Evolutionary conservation across 2,329 filamentous ascomycete species (phyloP).

Genomic region (Aspergillus awamori): DNA sequence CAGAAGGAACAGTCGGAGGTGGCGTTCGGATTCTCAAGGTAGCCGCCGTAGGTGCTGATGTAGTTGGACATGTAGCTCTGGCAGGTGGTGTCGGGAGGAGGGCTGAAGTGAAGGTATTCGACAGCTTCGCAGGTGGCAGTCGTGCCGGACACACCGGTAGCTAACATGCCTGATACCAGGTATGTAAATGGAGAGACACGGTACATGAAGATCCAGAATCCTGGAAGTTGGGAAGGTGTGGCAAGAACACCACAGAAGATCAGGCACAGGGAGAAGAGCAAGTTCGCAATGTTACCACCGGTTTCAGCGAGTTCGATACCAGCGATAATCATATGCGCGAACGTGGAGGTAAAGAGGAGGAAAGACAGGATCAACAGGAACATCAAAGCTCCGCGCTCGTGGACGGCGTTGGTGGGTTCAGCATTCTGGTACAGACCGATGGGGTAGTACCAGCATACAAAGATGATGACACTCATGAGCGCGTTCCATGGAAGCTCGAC

Average conservation of each 20-base stretch:
- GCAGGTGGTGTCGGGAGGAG: conserved; percentile 66
- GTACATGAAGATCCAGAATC: conserved; percentile 82
- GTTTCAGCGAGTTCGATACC: conserved; percentile 70
- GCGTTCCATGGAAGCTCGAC: conserved; percentile 72
- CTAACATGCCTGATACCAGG: conserved; percentile 50
- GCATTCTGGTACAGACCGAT: conserved; percentile 53
- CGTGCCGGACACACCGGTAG: conserved; percentile 41
- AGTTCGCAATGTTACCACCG: conserved; percentile 64
- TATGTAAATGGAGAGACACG: conserved; percentile 69
- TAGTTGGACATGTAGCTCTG: conserved; percentile 50
- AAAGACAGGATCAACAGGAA: conserved; percentile 67
- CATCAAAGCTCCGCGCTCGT: conserved; percentile 64
- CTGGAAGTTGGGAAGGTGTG: conserved; percentile 59
- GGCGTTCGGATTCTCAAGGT: conserved; percentile 48
- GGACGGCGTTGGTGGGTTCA: conserved; percentile 40
- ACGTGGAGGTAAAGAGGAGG: conserved; percentile 71
- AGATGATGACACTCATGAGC: conserved; percentile 65
- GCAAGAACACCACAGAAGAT: conserved; percentile 62
- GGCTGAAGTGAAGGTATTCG: conserved; percentile 38
- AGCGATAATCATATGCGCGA: conserved; percentile 73
- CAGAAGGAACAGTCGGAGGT: conserved; percentile 56
- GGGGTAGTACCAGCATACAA: conserved; percentile 69
- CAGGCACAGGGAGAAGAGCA: conserved; percentile 62
- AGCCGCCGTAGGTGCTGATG: conserved; percentile 42
- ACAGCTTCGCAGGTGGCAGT: conserved; percentile 33